Percentiles rank a stretch among this genome's conserved stretches.
phyloP scores from a whole-genome alignment of 1,284 basidiomycete species.

The Tausonia pullulans region DNA sequence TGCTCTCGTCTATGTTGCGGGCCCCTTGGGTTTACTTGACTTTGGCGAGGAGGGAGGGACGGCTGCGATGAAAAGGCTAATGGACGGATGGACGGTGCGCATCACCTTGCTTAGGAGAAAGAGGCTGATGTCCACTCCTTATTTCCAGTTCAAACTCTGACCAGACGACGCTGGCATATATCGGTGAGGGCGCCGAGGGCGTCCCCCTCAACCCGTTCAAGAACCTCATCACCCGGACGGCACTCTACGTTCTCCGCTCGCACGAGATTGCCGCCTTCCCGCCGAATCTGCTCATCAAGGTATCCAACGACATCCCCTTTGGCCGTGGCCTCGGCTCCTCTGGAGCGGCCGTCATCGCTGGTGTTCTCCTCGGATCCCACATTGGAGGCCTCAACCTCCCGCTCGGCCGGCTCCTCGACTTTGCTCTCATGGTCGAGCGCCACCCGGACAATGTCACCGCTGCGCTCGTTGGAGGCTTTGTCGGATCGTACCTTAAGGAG shows the following conservation, averaged over 20 bases:
- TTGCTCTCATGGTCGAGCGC: constrained; percentile 97
- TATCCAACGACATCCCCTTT: constrained; percentile 91
- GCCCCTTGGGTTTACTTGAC: no score
- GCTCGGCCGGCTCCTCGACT: constrained; percentile 72
- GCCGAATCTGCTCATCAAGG: constrained; percentile 55
- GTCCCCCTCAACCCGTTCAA: constrained; percentile 93
- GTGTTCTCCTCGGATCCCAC: constrained; percentile 77
- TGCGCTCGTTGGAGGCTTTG: constrained; percentile 91
- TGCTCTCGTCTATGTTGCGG: no score
- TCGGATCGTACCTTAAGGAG: constrained; percentile 92
- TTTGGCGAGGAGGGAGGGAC: no score
- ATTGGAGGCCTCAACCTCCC: constrained; percentile 65
- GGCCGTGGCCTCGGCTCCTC: constrained; percentile 94
- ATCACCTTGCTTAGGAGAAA: no score
- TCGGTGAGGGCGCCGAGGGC: constrained; percentile 78
- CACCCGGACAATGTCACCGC: constrained; percentile 99
- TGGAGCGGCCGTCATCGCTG: constrained; percentile 94
- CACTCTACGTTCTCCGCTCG: constrained; percentile 90
- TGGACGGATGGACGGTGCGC: no score
- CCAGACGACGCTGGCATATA: constrained; percentile 40
- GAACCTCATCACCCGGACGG: constrained; percentile 95
- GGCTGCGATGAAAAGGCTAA: no score
- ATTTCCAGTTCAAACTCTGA: constrained; percentile 10
- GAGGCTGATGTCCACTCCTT: no score
- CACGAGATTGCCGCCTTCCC: constrained; percentile 67